Evolutionary conservation across 768 basidiomycete genomes (phyloP).

Genomic region (Trametes gibbosa): DNA sequence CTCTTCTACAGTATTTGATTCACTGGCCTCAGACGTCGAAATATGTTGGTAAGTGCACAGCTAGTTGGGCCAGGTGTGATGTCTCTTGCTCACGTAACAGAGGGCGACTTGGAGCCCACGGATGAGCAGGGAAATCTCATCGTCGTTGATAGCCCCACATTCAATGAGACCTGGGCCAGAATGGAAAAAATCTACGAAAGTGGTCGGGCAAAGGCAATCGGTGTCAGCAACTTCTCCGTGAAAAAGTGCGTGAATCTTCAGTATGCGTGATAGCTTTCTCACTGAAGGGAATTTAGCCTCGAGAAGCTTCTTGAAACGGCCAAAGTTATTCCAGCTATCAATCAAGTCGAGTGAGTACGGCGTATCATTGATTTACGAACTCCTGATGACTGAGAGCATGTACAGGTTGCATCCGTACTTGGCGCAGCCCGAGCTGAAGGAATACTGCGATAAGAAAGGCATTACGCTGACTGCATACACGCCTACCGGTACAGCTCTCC

Average conservation of each 20-base stretch:
- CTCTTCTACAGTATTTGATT: constrained; percentile 40
- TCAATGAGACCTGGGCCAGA: constrained; percentile 47
- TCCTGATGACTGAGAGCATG: background rate
- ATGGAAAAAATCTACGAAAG: constrained; percentile 48
- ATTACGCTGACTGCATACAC: constrained; percentile 50
- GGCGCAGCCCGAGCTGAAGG: constrained; percentile 44
- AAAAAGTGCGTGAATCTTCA: constrained; percentile 38
- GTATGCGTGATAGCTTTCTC: constrained; percentile 15
- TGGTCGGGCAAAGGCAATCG: constrained; percentile 49
- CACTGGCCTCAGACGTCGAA: constrained; percentile 46
- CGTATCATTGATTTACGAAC: background rate
- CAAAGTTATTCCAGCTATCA: constrained; percentile 35
- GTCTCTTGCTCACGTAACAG: constrained; percentile 14
- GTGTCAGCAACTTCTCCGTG: constrained; percentile 60
- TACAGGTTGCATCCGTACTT: constrained; percentile 49
- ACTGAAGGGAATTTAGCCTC: constrained; percentile 18
- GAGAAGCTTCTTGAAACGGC: constrained; percentile 29
- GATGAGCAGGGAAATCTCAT: constrained; percentile 34
- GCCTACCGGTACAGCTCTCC: constrained; percentile 38
- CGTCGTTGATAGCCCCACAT: constrained; percentile 26
- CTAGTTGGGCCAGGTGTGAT: background rate
- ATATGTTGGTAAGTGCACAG: constrained; percentile 29
- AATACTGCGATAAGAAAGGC: constrained; percentile 48
- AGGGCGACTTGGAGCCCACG: constrained; percentile 27
- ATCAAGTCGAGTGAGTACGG: constrained; percentile 33